Base-by-base conservation (phyloP, 148 eudicot species). In the Pharnaceum exiguum region DNA sequence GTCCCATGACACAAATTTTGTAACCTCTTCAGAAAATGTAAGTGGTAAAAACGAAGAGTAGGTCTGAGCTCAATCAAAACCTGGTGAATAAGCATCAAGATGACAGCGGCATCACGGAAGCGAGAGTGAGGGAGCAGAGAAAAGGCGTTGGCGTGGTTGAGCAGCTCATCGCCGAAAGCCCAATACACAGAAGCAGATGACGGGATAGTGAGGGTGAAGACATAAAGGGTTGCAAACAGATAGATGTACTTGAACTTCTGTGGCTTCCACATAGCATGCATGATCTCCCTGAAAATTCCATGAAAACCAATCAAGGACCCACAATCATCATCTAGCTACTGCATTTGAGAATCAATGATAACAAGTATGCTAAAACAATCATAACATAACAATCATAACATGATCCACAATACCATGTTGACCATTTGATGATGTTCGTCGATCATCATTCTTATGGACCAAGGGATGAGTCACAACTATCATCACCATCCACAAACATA, bases 221-320 rank as follows among this genome's bases (percentile, higher is more conserved):
- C 93, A 58, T 85, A 82, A 1, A 85, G 39, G n/a, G 93, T 85
- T 9, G 93, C 93, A 28, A 59, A 3, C 46, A 85, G 60, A 71
- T 85, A 85, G 49, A 82, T 82, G 72, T 72, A 77, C 79, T 85
- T 85, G 74, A 85, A 85, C 24, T 79, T 82, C 59, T 72, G 75
- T 2, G 90, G 90, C 65, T 78, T 81, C 86, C 90, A 80, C 85
- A 83, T 83, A 15, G 85, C 85, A 60, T 80, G 87, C 87, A 81
- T 81, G 30, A 81, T 79, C 68, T 85, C 93, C 72, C 88, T 82
- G 77, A 51, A 53, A 33, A 54, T 15, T 13, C 22, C 18, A 33
- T 17, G 0, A 23, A 7, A 46, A 57, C 7, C 17, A 31, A 12
- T 35, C 7, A 25, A 18, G 46, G 60, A 57, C 62, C 48, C 62